Percentiles rank a stretch among this genome's conserved stretches.
These are phyloP conservation scores for Coemansia sp. DNA, from an alignment of 192 early-diverging fungal species.

Conservation along the genomic window DNA sequence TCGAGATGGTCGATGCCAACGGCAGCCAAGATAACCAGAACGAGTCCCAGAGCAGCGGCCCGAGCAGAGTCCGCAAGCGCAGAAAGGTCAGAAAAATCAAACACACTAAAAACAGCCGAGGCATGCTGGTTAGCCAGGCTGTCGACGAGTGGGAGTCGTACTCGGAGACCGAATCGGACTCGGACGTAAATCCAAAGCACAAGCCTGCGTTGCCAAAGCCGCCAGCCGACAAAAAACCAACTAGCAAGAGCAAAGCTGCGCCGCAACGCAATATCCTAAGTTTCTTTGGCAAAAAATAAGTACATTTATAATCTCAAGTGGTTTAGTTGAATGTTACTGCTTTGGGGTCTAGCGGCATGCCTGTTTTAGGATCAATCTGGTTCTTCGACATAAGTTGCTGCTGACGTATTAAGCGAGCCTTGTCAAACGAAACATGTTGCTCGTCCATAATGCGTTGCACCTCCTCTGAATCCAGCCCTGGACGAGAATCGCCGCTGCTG, in stretches of 20 bases:
- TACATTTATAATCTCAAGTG: background rate
- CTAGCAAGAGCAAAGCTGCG: constrained; percentile 4
- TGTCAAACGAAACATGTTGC: constrained; percentile 48
- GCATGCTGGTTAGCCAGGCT: constrained; percentile 49
- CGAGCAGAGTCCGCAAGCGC: constrained; percentile 39
- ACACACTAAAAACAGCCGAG: constrained; percentile 49
- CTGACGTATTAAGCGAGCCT: constrained; percentile 49
- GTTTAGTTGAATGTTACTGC: constrained; percentile 38
- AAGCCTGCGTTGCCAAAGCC: background rate
- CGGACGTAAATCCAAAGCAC: background rate
- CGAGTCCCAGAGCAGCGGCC: constrained; percentile 15
- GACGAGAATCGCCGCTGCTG: constrained; percentile 33
- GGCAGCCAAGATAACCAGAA: background rate
- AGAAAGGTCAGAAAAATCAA: constrained; percentile 48
- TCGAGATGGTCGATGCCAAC: constrained; percentile 29
- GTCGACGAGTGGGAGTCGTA: constrained; percentile 53
- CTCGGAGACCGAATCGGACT: constrained; percentile 45
- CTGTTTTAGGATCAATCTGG: constrained; percentile 46
- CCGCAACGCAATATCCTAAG: constrained; percentile 41
- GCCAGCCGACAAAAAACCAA: background rate
- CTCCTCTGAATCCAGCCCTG: constrained; percentile 47
- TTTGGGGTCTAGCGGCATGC: constrained; percentile 50
- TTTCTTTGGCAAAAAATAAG: constrained; percentile 43
- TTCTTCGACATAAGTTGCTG: constrained; percentile 44
- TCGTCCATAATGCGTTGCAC: constrained; percentile 47